Percentiles rank a stretch among this genome's conserved stretches.
Conservation (phyloP, 2,329 filamentous ascomycete species). For the Claviceps africana region DNA sequence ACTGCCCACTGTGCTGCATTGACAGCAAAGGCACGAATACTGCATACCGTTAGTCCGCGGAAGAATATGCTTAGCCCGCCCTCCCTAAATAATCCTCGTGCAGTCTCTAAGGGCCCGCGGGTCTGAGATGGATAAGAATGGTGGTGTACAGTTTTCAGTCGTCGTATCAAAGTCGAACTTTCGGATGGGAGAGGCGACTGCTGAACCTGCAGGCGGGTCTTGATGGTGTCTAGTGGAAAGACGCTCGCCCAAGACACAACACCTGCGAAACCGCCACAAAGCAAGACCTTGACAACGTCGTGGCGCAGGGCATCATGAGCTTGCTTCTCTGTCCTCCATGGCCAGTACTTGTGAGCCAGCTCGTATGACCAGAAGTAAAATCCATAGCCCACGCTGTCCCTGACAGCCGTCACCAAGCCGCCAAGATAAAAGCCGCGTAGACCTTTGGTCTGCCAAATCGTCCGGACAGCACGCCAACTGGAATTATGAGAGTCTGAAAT, state of each 20-base stretch:
- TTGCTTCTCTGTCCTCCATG: slow-evolving; percentile 15
- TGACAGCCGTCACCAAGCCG: slow-evolving; percentile 63
- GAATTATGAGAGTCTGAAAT: slow-evolving; percentile 36
- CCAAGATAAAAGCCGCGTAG: slow-evolving; percentile 67
- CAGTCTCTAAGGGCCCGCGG: slow-evolving; percentile 46
- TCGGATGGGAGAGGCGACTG: slow-evolving; percentile 12
- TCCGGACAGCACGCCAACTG: slow-evolving; percentile 48
- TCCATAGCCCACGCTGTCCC: slow-evolving; percentile 86
- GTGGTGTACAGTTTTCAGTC: not conserved
- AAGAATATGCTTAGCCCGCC: slow-evolving; percentile 54
- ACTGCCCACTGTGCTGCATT: slow-evolving; percentile 89
- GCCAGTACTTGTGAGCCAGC: slow-evolving; percentile 48
- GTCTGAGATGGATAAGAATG: slow-evolving; percentile 9
- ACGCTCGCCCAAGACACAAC: slow-evolving; percentile 80
- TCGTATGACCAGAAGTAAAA: slow-evolving; percentile 97
- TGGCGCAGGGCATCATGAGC: slow-evolving; percentile 18
- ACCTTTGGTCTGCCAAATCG: slow-evolving; percentile 42
- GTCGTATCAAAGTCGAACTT: not conserved
- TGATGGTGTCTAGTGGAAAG: slow-evolving; percentile 84
- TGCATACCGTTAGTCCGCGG: slow-evolving; percentile 65
- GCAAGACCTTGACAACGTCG: slow-evolving; percentile 48
- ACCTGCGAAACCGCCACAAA: slow-evolving; percentile 80
- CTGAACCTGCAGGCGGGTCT: slow-evolving; percentile 81
- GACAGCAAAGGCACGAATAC: slow-evolving; percentile 73
- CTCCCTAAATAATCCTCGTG: slow-evolving; percentile 49